These are phyloP conservation scores for Beauveria australis DNA, from an alignment of 2,329 filamentous ascomycete genomes.

Conservation along the genomic window DNA sequence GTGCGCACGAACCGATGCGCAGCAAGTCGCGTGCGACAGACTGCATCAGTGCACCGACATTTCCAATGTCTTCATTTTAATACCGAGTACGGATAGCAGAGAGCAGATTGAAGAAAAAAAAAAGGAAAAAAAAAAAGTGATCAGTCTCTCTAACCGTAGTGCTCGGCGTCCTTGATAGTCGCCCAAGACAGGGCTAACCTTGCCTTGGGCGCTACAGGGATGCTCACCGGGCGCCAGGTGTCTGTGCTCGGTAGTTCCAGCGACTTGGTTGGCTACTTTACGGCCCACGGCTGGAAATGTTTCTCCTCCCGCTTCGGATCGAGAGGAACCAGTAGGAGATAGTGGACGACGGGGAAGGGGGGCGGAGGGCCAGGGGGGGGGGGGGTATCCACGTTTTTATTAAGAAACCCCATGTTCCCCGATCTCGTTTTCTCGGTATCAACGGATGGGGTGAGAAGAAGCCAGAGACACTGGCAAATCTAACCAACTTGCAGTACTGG, in stretches of 20 bases:
- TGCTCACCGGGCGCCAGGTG: background rate
- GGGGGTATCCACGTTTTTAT: constrained; percentile 5
- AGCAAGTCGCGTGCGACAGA: too few species aligned
- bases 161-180: background rate
- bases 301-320: background rate
- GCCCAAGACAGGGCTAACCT: background rate
- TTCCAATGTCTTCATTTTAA: background rate
- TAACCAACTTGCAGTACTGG: too few species aligned
- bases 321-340: background rate
- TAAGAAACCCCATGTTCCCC: background rate
- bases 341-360: background rate
- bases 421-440: background rate
- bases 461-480: too few species aligned
- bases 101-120: background rate
- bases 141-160: background rate
- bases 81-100: background rate
- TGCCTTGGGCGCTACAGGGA: background rate
- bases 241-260: background rate
- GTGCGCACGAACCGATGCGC: too few species aligned
- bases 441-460: too few species aligned
- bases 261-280: background rate
- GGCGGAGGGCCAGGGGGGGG: background rate
- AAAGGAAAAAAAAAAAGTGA: constrained; percentile 1
- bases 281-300: too few species aligned
- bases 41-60: background rate